A percentile compares a stretch with the other conserved stretches of the same genome.
Evolutionary conservation across 2,329 filamentous ascomycete genomes (phyloP).

Genomic region (Colletotrichum karsti): DNA sequence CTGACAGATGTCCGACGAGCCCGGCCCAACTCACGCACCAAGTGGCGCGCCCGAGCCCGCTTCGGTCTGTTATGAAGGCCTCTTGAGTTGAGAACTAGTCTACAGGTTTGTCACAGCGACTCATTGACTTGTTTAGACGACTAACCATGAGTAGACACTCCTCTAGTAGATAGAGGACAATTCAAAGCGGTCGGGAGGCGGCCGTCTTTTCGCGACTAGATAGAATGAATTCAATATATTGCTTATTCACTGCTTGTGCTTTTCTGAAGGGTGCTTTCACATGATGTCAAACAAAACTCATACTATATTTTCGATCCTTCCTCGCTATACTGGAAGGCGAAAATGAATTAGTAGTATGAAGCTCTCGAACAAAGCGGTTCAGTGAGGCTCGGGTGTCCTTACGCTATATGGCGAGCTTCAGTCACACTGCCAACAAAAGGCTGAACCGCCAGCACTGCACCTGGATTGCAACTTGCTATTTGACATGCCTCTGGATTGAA

Average conservation of each 20-base stretch:
- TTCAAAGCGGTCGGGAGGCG: conserved; percentile 25
- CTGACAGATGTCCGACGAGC: conserved; percentile 54
- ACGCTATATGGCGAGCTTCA: no score
- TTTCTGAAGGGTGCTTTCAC: neutral
- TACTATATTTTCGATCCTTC: neutral
- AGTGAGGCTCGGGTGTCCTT: no score
- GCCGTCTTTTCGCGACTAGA: conserved; percentile 26
- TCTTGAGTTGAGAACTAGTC: conserved; percentile 54
- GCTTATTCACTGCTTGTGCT: conserved; percentile 13
- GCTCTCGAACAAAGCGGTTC: no score
- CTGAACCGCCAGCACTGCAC: no score
- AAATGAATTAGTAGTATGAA: no score
- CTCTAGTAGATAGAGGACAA: conserved; percentile 25
- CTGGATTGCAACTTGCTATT: no score
- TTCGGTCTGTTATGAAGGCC: conserved; percentile 73
- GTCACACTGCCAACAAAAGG: no score
- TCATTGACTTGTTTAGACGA: no score
- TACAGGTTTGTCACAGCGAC: conserved; percentile 19
- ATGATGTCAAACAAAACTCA: neutral
- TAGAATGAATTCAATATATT: conserved; percentile 28
- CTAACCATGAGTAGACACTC: conserved; percentile 1
- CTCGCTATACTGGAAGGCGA: no score
- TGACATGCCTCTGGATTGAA: no score
- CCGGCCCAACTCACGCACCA: conserved; percentile 53
- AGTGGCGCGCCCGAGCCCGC: conserved; percentile 71